A percentile compares a stretch with the other conserved stretches of the same genome.
Conservation (phyloP, 768 basidiomycete genomes). For the Hericium coralloides region DNA sequence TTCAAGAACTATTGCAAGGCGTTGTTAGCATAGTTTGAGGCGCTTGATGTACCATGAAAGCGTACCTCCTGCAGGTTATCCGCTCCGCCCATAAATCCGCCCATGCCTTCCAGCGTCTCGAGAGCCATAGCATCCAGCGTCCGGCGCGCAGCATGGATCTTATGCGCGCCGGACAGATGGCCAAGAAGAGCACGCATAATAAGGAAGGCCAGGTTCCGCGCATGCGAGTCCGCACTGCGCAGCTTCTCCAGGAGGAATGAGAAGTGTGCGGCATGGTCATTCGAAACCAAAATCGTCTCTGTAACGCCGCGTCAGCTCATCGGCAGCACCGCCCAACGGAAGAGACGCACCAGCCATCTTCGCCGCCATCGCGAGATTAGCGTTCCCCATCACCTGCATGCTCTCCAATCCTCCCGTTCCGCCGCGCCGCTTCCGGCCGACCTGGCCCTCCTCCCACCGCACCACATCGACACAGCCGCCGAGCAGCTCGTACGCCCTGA, state of each 20-base stretch:
- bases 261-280: conserved; percentile 33
- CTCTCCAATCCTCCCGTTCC: conserved; percentile 17
- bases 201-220: conserved; percentile 50
- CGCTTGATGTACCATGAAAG: neutral
- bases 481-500: conserved; percentile 36
- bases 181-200: conserved; percentile 53
- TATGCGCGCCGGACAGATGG: conserved; percentile 47
- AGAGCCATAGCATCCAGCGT: conserved; percentile 39
- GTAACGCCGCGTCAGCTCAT: neutral
- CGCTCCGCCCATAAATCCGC: conserved; percentile 24
- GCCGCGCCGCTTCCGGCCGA: conserved; percentile 24
- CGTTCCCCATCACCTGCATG: conserved; percentile 35
- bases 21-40: neutral
- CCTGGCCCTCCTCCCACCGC: conserved; percentile 23
- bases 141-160: conserved; percentile 43
- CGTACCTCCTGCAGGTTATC: conserved; percentile 23
- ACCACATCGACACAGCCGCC: conserved; percentile 44
- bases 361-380: conserved; percentile 46
- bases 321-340: neutral
- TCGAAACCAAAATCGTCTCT: conserved; percentile 61
- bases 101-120: conserved; percentile 36
- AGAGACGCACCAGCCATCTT: conserved; percentile 55
- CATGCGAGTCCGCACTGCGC: conserved; percentile 38
- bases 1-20: conserved; percentile 32
- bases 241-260: conserved; percentile 44